Evolutionary conservation across 441 rosid species (phyloP), one percentile per base, ranked within the genome.

Genomic region (Eutrema salsugineum): DNA sequence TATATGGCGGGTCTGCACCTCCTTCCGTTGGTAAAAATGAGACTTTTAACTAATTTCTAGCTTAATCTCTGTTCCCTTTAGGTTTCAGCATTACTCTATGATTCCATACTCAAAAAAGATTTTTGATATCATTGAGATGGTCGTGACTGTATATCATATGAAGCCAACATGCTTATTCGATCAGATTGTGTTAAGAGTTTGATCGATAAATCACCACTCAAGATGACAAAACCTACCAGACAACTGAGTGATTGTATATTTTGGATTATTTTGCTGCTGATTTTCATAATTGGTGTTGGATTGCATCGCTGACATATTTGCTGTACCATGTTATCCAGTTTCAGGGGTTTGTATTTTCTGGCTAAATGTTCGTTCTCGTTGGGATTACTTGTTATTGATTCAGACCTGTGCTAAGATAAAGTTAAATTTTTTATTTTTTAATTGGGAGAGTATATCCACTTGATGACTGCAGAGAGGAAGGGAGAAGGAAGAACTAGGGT

Each of bases 401-500:
- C 32, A 33, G 55, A 46, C 0, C 55, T 46, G 42, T 3, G 5
- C 6, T 46, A 32, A 30, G 30, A 63, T n/a, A 11, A 15, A 9
- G 11, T 9, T 35, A 5, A 2, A 16, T 30, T n/a, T 3, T 6
- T 14, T 12, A 24, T 3, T 6, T 14, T 12, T 2, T 33, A 49
- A 20, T 40, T 39, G 27, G 40, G 72, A 50, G 67, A 32, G 30
- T 63, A 28, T 80, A 43, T 75, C 15, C 4, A 46, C 1, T 63
- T 17, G 2, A 35, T 68, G 22, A 33, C 73, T 67, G 75, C 76
- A 32, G 94, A 92, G 80, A 92, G 84, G 83, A 91, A 90, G 77
- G 79, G 80, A 47, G 94, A 92, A 17, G 88, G 88, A 73, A 81
- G 89, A 73, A 77, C 85, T 27, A 85, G 93, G 80, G 65, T 78